These are phyloP conservation scores for Heliamphora pulchella DNA, from an alignment of 179 eudicot genomes.

Conservation along the genomic window DNA sequence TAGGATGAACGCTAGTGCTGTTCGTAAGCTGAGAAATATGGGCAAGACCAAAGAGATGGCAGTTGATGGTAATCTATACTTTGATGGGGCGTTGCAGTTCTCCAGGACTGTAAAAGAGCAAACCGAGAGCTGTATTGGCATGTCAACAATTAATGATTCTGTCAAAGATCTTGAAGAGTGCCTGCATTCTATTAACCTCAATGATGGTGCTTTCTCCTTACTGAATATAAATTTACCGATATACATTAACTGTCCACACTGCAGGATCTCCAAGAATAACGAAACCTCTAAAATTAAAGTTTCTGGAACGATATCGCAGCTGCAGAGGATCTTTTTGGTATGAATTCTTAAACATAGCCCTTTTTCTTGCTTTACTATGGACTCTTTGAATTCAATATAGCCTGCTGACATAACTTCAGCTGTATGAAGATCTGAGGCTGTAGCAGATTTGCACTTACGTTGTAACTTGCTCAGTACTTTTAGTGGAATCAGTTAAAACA, in stretches of 20 bases:
- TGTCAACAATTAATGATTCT: slow-evolving; percentile 25
- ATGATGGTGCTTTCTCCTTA: slow-evolving; percentile 55
- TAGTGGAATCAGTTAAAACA: background rate
- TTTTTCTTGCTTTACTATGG: background rate
- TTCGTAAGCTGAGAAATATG: slow-evolving; percentile 34
- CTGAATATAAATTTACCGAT: slow-evolving; percentile 68
- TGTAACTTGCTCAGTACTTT: background rate
- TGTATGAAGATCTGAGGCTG: background rate
- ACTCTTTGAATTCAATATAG: background rate
- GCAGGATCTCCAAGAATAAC: slow-evolving; percentile 48
- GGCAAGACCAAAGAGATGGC: slow-evolving; percentile 41
- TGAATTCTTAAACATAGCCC: slow-evolving; percentile 19
- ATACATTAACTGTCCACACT: slow-evolving; percentile 77
- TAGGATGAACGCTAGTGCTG: slow-evolving; percentile 27
- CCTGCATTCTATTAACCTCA: slow-evolving; percentile 34
- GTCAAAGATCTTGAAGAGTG: slow-evolving; percentile 35
- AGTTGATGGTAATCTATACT: slow-evolving; percentile 24
- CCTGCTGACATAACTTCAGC: slow-evolving; percentile 7
- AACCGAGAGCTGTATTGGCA: slow-evolving; percentile 27
- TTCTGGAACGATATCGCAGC: slow-evolving; percentile 83
- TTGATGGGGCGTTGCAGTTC: slow-evolving; percentile 25
- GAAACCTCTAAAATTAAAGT: slow-evolving; percentile 50
- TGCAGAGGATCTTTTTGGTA: slow-evolving; percentile 95
- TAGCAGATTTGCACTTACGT: background rate
- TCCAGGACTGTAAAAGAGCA: slow-evolving; percentile 29